phyloP scores from a whole-genome alignment of 768 basidiomycete genomes.

The Candolleomyces aberdarensis region DNA sequence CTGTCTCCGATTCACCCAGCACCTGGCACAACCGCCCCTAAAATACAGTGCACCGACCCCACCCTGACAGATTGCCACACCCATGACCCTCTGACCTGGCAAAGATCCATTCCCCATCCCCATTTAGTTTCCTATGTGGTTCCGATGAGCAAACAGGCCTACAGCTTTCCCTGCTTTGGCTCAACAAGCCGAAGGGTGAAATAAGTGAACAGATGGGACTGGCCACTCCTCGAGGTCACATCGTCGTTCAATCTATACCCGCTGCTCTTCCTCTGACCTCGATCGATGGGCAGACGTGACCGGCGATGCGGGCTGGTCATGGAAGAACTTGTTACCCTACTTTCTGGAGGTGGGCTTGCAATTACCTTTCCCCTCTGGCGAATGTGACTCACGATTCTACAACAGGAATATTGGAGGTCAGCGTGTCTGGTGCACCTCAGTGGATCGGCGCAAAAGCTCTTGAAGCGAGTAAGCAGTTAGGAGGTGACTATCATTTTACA shows the following conservation, averaged over 20 bases:
- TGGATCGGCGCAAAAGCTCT: slow-evolving; percentile 30
- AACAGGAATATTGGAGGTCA: slow-evolving; percentile 22
- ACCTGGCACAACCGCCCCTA: too few species aligned
- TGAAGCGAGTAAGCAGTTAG: slow-evolving; percentile 29
- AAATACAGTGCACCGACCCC: too few species aligned
- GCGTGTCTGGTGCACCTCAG: slow-evolving; percentile 22
- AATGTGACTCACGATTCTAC: slow-evolving; percentile 31
- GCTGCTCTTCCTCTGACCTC: slow-evolving; percentile 10
- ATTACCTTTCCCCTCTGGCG: slow-evolving; percentile 10
- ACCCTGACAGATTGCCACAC: too few species aligned
- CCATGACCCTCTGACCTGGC: too few species aligned
- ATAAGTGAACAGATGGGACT: too few species aligned
- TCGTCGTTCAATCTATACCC: slow-evolving; percentile 18
- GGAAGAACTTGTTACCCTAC: slow-evolving; percentile 11
- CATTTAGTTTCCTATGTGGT: too few species aligned
- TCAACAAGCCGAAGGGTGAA: too few species aligned
- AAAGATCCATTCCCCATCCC: too few species aligned
- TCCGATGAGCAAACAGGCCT: too few species aligned
- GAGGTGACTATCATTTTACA: slow-evolving; percentile 34
- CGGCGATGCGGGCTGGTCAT: slow-evolving; percentile 5
- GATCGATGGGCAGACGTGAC: slow-evolving; percentile 10
- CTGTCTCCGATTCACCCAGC: too few species aligned
- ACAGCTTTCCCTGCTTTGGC: too few species aligned
- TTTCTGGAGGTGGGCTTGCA: slow-evolving; percentile 1
- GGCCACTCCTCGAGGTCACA: slow-evolving; percentile 22